Base-by-base conservation (phyloP, 2,329 filamentous ascomycete species). In the Emergomyces africanus region DNA sequence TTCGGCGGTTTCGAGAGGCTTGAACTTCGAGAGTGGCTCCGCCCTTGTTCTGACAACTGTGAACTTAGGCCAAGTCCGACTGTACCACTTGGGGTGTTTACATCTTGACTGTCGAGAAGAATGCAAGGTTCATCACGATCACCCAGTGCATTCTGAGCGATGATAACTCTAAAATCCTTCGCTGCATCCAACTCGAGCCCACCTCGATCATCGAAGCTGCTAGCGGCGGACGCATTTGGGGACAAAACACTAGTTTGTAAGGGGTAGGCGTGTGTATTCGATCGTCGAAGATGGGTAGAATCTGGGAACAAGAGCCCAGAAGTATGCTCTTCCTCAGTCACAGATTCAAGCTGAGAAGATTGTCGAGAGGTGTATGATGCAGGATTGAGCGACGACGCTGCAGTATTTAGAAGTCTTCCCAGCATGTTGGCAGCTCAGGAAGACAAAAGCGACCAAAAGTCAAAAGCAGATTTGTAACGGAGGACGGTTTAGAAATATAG, bases 271-370 rank as follows among this genome's bases (percentile, higher is more conserved):
- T 73, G 70, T 54, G 67, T 70, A 64, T 72, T 70, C 49, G 74
- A 75, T 41, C 69, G 72, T 59, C 72, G 71, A 58, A 74, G 73
- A 15, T 73, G 67, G 60, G 69, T 75, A 46, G 71, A 70, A 66
- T 77, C 75, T 39, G 76, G 77, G 62, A 77, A 78, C 57, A 78
- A 67, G 51, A 78, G 70, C 44, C 74, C 73, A 51, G 75, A 75
- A 5, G 76, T 78, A 63, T 78, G 76, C 62, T 77, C 75, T 63
- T 78, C 76, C 61, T 78, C 76, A 1, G 75, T 78, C 28, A 77
- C 74, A 28, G 76, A 78, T 63, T 78, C 76, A 23, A 77, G 71
- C 35, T 72, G 71, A 28, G 69, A 66, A 18, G 69, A 62, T 60
- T 69, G 72, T 59, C 73, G 71, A 49, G 69, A 66, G 46, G 69